These are phyloP conservation scores for Metarhizium rileyi DNA, from an alignment of 2,329 filamentous ascomycete species.

Conservation along the genomic window DNA sequence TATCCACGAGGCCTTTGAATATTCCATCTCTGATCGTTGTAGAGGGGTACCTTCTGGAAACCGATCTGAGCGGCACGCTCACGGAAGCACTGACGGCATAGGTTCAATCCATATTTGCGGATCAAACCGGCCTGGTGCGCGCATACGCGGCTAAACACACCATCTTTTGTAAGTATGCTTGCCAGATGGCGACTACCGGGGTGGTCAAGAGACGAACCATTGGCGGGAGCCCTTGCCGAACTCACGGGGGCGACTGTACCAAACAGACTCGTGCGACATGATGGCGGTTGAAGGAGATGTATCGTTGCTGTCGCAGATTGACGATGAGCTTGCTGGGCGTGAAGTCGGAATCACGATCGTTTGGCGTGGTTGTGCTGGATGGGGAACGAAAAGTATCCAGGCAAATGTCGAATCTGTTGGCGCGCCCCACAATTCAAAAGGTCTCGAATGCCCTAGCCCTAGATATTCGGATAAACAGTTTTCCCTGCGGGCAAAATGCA, in stretches of 20 bases:
- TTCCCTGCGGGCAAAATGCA: neutral
- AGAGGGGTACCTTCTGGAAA: conserved; percentile 57
- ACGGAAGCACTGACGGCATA: conserved; percentile 72
- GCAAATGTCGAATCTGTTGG: neutral
- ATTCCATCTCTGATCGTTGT: neutral
- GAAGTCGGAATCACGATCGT: neutral
- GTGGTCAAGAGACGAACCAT: conserved; percentile 55
- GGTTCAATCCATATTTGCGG: conserved; percentile 98
- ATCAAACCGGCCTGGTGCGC: conserved; percentile 98
- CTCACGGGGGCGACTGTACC: conserved; percentile 94
- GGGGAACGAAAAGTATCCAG: neutral
- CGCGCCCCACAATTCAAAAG: neutral
- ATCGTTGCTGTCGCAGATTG: neutral
- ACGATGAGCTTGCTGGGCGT: neutral
- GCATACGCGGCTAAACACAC: conserved; percentile 50
- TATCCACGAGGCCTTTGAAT: neutral
- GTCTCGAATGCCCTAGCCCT: neutral
- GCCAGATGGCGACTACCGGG: neutral
- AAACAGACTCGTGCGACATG: conserved; percentile 84
- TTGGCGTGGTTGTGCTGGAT: conserved; percentile 1
- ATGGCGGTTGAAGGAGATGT: conserved; percentile 28
- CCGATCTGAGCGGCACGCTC: conserved; percentile 65
- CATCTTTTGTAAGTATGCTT: conserved; percentile 1
- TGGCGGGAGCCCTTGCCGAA: conserved; percentile 93
- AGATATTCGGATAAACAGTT: neutral